Conservation (phyloP, 768 basidiomycete genomes). For the Obba rivulosa region DNA sequence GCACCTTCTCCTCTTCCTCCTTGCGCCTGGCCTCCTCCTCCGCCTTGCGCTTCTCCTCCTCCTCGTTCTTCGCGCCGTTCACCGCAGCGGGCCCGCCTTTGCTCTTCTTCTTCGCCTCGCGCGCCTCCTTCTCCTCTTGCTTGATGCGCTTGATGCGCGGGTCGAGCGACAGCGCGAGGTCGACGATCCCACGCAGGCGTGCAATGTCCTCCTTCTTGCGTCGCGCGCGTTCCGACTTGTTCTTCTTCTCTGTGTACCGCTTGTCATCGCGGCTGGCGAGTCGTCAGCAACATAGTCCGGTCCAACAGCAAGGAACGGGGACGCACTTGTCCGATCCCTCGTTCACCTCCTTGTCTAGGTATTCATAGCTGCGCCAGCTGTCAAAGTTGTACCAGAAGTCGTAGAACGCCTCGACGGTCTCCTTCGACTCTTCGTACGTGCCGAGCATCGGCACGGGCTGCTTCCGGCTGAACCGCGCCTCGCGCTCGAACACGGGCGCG, state of each 20-base stretch:
- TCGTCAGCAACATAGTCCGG: background rate
- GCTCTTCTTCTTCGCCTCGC: conserved; percentile 84
- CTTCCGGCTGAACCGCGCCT: conserved; percentile 85
- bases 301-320: background rate
- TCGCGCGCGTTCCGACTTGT: conserved; percentile 93
- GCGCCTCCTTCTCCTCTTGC: conserved; percentile 90
- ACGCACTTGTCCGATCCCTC: conserved; percentile 92
- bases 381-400: conserved; percentile 99
- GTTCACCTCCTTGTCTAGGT: conserved; percentile 96
- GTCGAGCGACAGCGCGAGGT: conserved; percentile 75
- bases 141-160: conserved; percentile 97
- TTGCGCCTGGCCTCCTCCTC: conserved; percentile 58
- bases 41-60: conserved; percentile 57
- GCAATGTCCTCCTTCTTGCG: conserved; percentile 97
- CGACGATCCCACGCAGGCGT: conserved; percentile 81
- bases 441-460: conserved; percentile 86
- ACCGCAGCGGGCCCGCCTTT: conserved; percentile 31
- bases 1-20: conserved; percentile 81
- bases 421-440: conserved; percentile 61
- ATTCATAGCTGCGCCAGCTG: conserved; percentile 97
- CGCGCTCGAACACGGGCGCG: conserved; percentile 80
- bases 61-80: conserved; percentile 56
- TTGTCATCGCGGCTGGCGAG: conserved; percentile 87
- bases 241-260: conserved; percentile 99
- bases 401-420: conserved; percentile 88